A percentile compares a stretch with the other conserved stretches of the same genome.
These are phyloP conservation scores for Epichloe hybrida DNA, from an alignment of 2,329 filamentous ascomycete species.

Conservation along the genomic window DNA sequence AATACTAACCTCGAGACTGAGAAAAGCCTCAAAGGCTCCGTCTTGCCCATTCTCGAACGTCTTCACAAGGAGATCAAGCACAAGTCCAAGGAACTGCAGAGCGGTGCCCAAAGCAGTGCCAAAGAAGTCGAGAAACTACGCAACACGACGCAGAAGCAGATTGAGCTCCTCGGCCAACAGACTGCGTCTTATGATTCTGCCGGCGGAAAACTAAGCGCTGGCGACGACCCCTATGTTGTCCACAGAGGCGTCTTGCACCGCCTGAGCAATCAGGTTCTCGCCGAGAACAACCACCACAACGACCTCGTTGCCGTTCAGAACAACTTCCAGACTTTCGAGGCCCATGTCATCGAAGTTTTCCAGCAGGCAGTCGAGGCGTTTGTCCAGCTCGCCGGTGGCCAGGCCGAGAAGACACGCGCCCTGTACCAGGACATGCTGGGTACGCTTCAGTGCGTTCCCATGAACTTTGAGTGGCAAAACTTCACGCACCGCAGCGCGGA, in stretches of 20 bases:
- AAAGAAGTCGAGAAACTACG: conserved; percentile 90
- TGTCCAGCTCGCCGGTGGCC: conserved; percentile 63
- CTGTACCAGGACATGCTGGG: conserved; percentile 76
- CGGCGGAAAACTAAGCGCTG: conserved; percentile 54
- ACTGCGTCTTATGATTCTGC: conserved; percentile 67
- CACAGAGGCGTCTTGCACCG: conserved; percentile 70
- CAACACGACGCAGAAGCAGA: conserved; percentile 80
- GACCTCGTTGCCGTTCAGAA: conserved; percentile 86
- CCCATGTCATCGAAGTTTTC: conserved; percentile 68
- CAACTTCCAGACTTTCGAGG: conserved; percentile 78
- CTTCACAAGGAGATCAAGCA: conserved; percentile 94
- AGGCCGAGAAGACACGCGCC: conserved; percentile 67
- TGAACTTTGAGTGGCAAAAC: conserved; percentile 82
- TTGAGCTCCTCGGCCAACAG: conserved; percentile 82
- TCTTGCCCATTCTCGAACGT: conserved; percentile 78
- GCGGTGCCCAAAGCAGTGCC: conserved; percentile 67
- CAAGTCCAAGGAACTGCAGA: conserved; percentile 79
- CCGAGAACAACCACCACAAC: conserved; percentile 92
- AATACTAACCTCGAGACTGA: conserved; percentile 86
- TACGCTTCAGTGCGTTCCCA: conserved; percentile 61
- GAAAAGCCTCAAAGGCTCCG: conserved; percentile 73
- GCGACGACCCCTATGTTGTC: conserved; percentile 80
- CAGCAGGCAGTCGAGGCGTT: conserved; percentile 76
- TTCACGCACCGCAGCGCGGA: conserved; percentile 62
- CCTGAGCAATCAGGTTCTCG: conserved; percentile 77